Evolutionary conservation across 176 grass and related monocot genomes (phyloP).

Genomic region (Musa beccarii): DNA sequence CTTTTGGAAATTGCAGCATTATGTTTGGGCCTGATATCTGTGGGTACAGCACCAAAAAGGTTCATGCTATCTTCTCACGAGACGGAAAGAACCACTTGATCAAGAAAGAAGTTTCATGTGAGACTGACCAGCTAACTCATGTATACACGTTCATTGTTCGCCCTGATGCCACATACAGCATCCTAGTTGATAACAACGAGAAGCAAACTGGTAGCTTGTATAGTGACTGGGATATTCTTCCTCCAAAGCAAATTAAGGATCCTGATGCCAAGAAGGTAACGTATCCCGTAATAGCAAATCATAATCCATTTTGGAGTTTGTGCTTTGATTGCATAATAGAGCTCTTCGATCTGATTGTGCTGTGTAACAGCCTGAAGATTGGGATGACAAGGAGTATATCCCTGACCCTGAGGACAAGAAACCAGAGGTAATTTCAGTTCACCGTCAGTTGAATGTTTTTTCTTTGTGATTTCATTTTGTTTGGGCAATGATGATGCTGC

Average conservation of each 20-base stretch:
- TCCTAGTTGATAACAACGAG: slow-evolving; percentile 37
- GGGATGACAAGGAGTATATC: slow-evolving; percentile 94
- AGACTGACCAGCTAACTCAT: slow-evolving; percentile 41
- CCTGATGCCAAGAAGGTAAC: slow-evolving; percentile 36
- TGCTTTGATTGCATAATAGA: neutral
- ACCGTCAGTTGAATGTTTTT: neutral
- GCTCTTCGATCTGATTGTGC: neutral
- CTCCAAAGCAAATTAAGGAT: slow-evolving; percentile 47
- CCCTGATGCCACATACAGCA: slow-evolving; percentile 38
- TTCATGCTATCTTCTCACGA: slow-evolving; percentile 38
- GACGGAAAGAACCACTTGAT: slow-evolving; percentile 40
- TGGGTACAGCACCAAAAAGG: slow-evolving; percentile 91
- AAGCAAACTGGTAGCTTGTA: slow-evolving; percentile 39
- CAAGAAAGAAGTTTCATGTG: slow-evolving; percentile 44
- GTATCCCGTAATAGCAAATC: neutral
- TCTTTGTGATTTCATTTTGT: neutral
- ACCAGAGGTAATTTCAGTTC: slow-evolving; percentile 51
- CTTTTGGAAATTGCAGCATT: slow-evolving; percentile 37
- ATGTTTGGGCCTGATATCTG: slow-evolving; percentile 98
- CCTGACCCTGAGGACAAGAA: slow-evolving; percentile 84
- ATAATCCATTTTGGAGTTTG: neutral
- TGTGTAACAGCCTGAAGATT: slow-evolving; percentile 71
- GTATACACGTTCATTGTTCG: slow-evolving; percentile 41
- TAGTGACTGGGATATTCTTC: slow-evolving; percentile 39
- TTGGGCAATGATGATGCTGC: neutral